Conservation (phyloP, 2,329 filamentous ascomycete genomes). For the Apiospora malaysiana region DNA sequence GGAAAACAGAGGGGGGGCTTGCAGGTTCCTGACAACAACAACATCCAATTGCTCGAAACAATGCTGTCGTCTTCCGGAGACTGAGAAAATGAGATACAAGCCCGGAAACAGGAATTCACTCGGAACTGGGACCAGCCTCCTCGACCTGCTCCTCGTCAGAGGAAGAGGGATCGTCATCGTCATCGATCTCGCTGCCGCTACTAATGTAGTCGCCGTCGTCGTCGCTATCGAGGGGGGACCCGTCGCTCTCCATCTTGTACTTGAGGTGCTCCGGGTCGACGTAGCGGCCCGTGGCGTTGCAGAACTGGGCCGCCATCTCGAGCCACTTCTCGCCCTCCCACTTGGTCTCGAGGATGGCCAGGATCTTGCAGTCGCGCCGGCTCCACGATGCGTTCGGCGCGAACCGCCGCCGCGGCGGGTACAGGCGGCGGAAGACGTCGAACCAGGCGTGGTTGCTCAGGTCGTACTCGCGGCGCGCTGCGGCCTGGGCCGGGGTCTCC, state of each 20-base stretch:
- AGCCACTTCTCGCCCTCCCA: slow-evolving; percentile 34
- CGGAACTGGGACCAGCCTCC: not conserved
- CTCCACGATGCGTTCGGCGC: slow-evolving; percentile 32
- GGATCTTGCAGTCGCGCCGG: slow-evolving; percentile 33
- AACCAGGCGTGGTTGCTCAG: slow-evolving; percentile 15
- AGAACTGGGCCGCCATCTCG: slow-evolving; percentile 36
- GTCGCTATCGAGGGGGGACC: not conserved
- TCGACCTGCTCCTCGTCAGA: not conserved
- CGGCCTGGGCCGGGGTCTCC: too few species aligned
- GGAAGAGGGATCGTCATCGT: not conserved
- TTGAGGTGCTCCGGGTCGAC: slow-evolving; percentile 31
- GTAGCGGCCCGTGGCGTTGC: slow-evolving; percentile 36
- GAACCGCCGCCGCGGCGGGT: slow-evolving; percentile 29
- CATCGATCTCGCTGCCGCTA: not conserved
- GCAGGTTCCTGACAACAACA: not conserved
- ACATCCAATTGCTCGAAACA: not conserved
- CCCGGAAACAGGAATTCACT: too few species aligned
- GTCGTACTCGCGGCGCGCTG: not conserved
- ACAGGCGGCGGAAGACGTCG: slow-evolving; percentile 25
- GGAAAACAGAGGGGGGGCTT: too few species aligned
- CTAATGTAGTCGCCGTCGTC: not conserved
- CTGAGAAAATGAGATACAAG: too few species aligned
- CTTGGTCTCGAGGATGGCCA: slow-evolving; percentile 35
- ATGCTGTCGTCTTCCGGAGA: not conserved
- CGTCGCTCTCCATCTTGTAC: slow-evolving; percentile 33